phyloP scores from a whole-genome alignment of 495 filamentous ascomycete species.

The Hypoxylon lenormandii region DNA sequence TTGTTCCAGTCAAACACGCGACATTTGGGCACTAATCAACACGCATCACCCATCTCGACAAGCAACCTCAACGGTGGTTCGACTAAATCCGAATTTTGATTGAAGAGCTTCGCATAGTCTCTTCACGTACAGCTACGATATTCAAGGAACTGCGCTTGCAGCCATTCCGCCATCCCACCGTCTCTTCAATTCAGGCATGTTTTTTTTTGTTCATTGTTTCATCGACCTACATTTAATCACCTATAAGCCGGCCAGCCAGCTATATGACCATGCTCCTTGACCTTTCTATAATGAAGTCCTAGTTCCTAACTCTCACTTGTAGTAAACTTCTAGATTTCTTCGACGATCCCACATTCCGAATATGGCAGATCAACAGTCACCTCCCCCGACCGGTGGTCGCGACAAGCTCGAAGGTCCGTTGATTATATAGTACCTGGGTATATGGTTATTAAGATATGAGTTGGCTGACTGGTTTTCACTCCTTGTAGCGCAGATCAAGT shows the following conservation, averaged over 20 bases:
- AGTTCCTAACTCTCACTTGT: conserved; percentile 6
- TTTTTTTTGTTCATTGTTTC: neutral
- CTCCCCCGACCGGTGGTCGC: conserved; percentile 38
- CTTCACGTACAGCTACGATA: no score
- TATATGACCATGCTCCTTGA: neutral
- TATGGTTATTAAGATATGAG: neutral
- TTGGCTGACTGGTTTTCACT: conserved; percentile 32
- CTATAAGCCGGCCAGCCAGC: neutral
- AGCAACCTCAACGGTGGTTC: conserved; percentile 13
- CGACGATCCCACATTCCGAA: conserved; percentile 7
- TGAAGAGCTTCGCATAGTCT: neutral
- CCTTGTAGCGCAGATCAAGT: conserved; percentile 86
- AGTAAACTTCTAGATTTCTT: conserved; percentile 2
- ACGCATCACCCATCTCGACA: neutral
- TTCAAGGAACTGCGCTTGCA: no score
- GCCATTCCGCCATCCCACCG: neutral
- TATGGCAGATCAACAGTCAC: conserved; percentile 49
- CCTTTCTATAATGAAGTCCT: neutral
- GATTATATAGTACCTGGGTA: no score
- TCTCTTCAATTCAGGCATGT: conserved; percentile 22
- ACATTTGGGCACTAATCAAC: conserved; percentile 39
- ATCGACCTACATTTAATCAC: neutral
- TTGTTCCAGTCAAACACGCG: conserved; percentile 30
- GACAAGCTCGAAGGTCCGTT: conserved; percentile 52
- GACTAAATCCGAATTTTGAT: neutral